phyloP scores from a whole-genome alignment of 345 rosid species.

The Rhodamnia rubescens region DNA sequence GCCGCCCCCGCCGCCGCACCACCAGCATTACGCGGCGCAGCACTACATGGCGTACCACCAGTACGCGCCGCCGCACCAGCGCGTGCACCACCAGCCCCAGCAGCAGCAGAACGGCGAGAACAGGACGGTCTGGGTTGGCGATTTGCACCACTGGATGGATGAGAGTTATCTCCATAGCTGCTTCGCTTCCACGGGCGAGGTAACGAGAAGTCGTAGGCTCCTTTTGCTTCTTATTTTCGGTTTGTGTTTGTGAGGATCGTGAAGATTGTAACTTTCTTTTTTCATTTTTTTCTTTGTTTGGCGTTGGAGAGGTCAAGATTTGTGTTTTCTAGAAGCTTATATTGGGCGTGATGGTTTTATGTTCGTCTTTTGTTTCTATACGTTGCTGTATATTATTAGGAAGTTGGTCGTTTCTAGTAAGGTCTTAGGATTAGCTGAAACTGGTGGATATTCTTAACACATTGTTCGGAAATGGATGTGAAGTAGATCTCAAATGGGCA shows the following conservation, averaged over 20 bases:
- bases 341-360: background rate
- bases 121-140: constrained; percentile 89
- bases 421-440: background rate
- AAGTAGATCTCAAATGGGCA: background rate
- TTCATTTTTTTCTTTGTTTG: background rate
- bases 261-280: background rate
- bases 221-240: background rate
- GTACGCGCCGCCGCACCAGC: constrained; percentile 6
- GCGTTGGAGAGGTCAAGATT: background rate
- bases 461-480: background rate
- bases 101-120: constrained; percentile 41
- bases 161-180: constrained; percentile 72
- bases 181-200: constrained; percentile 78
- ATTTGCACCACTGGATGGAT: constrained; percentile 98
- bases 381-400: background rate
- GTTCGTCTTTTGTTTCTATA: background rate
- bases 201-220: background rate
- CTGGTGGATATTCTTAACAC: background rate
- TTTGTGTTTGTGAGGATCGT: background rate
- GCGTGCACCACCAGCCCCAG: constrained; percentile 25
- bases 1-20: constrained; percentile 47
- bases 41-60: constrained; percentile 48
- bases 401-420: background rate
- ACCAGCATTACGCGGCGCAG: constrained; percentile 41
- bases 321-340: background rate